A percentile compares a stretch with the other conserved stretches of the same genome.
These are phyloP conservation scores for Eleusine indica DNA, from an alignment of 176 grass and related monocot species.

Conservation along the genomic window DNA sequence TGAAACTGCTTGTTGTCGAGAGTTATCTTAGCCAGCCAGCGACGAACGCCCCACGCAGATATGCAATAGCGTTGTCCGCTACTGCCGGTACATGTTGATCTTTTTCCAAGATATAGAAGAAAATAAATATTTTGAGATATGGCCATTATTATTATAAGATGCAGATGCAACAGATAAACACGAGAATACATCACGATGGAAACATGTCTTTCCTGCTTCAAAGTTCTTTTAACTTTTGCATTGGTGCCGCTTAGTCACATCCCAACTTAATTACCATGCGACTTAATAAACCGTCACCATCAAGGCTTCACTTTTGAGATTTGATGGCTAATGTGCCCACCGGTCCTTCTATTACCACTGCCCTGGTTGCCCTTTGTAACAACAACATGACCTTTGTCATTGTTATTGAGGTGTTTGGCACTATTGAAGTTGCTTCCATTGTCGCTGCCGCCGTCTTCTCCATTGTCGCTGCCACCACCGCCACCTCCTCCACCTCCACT, in stretches of 20 bases:
- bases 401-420: background rate
- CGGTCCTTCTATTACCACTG: too few relatives aligned
- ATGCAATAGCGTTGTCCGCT: too few relatives aligned
- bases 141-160: background rate
- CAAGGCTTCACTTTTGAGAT: background rate
- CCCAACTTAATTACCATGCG: background rate
- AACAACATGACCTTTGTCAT: background rate
- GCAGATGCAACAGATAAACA: background rate
- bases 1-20: too few relatives aligned
- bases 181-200: background rate
- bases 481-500: background rate
- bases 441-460: too few relatives aligned
- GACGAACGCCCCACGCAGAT: too few relatives aligned
- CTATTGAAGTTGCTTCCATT: background rate
- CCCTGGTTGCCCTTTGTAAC: background rate
- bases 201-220: background rate
- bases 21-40: too few relatives aligned
- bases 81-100: too few relatives aligned
- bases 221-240: background rate
- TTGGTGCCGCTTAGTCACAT: background rate
- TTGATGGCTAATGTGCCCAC: background rate
- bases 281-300: background rate
- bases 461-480: too few relatives aligned
- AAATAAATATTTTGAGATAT: background rate
- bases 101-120: too few relatives aligned